Evolutionary conservation across 306 rosid genomes (phyloP).

Genomic region (Sindora glabra): DNA sequence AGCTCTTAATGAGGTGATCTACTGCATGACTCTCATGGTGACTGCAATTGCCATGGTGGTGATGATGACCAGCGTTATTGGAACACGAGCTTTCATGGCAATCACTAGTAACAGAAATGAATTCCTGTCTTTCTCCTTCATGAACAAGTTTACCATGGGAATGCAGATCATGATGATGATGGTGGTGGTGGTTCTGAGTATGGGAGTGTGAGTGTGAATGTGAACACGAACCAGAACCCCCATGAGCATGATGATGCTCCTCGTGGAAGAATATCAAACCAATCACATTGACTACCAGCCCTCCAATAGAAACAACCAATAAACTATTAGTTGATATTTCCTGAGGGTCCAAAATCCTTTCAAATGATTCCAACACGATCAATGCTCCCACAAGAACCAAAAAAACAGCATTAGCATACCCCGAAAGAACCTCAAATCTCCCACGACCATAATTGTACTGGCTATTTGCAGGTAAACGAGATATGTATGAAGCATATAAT

Average conservation of each 20-base stretch:
- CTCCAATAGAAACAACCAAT: slow-evolving; percentile 78
- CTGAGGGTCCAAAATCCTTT: slow-evolving; percentile 92
- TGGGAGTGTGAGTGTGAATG: slow-evolving; percentile 38
- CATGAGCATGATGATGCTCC: slow-evolving; percentile 97
- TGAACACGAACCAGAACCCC: slow-evolving; percentile 59
- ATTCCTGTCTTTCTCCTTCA: slow-evolving; percentile 21
- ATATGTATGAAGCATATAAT: slow-evolving; percentile 85
- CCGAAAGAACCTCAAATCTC: slow-evolving; percentile 90
- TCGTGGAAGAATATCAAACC: slow-evolving; percentile 90
- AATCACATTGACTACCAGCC: slow-evolving; percentile 71
- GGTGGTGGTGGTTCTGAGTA: slow-evolving; percentile 22
- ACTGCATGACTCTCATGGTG: slow-evolving; percentile 16
- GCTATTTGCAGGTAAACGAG: slow-evolving; percentile 78
- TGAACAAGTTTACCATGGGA: slow-evolving; percentile 27
- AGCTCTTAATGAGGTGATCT: slow-evolving; percentile 1
- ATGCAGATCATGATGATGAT: slow-evolving; percentile 27
- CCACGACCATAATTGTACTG: slow-evolving; percentile 83
- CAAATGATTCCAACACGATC: slow-evolving; percentile 81
- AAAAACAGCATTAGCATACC: slow-evolving; percentile 84
- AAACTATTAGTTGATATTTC: slow-evolving; percentile 79
- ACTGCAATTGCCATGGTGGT: slow-evolving; percentile 13
- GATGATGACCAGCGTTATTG: slow-evolving; percentile 22
- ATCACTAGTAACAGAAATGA: slow-evolving; percentile 30
- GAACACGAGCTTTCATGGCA: slow-evolving; percentile 28
- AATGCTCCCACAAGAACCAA: slow-evolving; percentile 86